A percentile compares a stretch with the other conserved stretches of the same genome.
These are phyloP conservation scores for Fusarium sp. DNA, from an alignment of 2,329 filamentous ascomycete species.

Conservation along the genomic window DNA sequence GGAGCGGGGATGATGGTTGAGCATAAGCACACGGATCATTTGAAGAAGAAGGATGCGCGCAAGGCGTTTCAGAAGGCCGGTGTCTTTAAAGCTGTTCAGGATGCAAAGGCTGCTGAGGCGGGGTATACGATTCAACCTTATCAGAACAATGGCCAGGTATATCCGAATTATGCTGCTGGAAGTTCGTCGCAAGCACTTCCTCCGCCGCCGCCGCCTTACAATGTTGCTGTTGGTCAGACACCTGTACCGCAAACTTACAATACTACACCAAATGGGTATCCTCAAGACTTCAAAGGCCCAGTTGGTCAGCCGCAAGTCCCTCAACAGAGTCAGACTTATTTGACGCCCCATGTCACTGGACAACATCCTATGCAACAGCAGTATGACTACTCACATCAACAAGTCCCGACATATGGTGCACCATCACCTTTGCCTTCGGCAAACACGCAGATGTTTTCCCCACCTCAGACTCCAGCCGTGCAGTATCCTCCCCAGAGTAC, in stretches of 20 bases:
- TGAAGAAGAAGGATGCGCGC: slow-evolving; percentile 48
- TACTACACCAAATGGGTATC: not conserved
- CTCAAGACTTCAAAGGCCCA: slow-evolving; percentile 11
- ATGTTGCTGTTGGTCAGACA: not conserved
- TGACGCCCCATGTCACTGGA: not conserved
- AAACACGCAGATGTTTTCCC: not conserved
- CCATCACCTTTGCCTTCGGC: not conserved
- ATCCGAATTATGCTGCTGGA: not conserved
- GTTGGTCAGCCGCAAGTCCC: not conserved
- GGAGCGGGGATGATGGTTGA: slow-evolving; percentile 49
- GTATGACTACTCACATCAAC: not conserved
- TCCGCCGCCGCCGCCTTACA: slow-evolving; percentile 29
- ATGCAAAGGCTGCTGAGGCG: slow-evolving; percentile 44
- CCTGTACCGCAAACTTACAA: not conserved
- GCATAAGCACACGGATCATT: slow-evolving; percentile 47
- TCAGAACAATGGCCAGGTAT: slow-evolving; percentile 4
- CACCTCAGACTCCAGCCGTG: not conserved
- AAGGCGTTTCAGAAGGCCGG: slow-evolving; percentile 48
- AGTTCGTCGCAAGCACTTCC: slow-evolving; percentile 5
- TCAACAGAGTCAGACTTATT: not conserved
- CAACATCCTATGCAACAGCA: not conserved
- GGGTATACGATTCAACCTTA: slow-evolving; percentile 32
- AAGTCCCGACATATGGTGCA: not conserved
- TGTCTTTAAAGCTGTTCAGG: slow-evolving; percentile 45
- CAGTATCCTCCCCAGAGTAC: not conserved